phyloP scores from a whole-genome alignment of 192 early-diverging fungal species.

The Geranomyces michiganensis region DNA sequence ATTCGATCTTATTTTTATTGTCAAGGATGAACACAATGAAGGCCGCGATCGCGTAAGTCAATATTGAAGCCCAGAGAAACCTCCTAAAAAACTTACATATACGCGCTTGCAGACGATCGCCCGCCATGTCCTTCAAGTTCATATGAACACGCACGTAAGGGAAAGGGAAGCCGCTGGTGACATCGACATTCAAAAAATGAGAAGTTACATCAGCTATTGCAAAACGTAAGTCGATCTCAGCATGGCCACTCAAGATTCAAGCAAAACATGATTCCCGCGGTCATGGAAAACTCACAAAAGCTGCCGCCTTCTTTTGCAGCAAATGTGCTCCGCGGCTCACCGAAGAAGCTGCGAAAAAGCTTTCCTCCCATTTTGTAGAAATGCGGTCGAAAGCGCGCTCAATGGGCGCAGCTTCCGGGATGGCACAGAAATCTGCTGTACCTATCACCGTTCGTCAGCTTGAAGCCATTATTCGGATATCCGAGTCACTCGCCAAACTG shows the following conservation, averaged over 20 bases:
- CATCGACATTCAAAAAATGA: conserved; percentile 91
- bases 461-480: conserved; percentile 97
- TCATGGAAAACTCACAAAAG: background rate
- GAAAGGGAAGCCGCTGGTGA: conserved; percentile 50
- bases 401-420: conserved; percentile 68
- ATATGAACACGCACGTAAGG: conserved; percentile 69
- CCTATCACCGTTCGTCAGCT: conserved; percentile 95
- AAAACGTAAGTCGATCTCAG: conserved; percentile 60
- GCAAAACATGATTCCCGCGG: too few relatives aligned
- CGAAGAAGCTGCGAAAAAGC: conserved; percentile 85
- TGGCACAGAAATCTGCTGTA: conserved; percentile 61
- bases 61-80: background rate
- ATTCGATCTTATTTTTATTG: conserved; percentile 99
- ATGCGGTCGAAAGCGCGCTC: conserved; percentile 84
- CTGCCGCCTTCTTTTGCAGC: conserved; percentile 34
- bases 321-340: conserved; percentile 95
- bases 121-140: conserved; percentile 91
- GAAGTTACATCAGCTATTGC: conserved; percentile 94
- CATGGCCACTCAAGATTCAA: background rate
- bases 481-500: conserved; percentile 97
- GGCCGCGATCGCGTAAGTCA: conserved; percentile 73
- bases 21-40: conserved; percentile 97
- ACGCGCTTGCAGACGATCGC: conserved; percentile 74
- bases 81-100: background rate
- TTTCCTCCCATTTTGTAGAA: conserved; percentile 90